Base-by-base conservation (phyloP, 2,329 filamentous ascomycete species). In the Sporothrix variecibatus region DNA sequence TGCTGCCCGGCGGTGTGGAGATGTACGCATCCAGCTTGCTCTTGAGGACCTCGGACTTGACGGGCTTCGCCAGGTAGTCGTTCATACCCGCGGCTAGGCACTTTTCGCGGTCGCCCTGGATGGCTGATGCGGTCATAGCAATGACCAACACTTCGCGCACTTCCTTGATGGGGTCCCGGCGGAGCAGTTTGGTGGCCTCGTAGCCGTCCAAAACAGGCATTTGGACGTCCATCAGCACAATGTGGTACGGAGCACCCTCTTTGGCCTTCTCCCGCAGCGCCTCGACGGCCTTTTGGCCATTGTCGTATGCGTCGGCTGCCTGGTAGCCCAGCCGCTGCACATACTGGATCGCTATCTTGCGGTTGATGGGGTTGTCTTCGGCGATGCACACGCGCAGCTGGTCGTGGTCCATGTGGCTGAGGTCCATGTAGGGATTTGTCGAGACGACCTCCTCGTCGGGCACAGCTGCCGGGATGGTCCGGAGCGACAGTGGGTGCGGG, bases 81-180 rank as follows among this genome's bases (percentile, higher is more conserved):
- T 98, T 97, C 95, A 98, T 98, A 62, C 95, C 95, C 0, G 94
- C 94, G 69, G 94, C 94, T n/a, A 98, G 85, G 78, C 95, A 98
- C 83, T 97, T 98, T 81, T 98, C 95, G 67, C 95, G 88, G 80
- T 98, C 95, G 23, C 95, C 95, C 80, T 96, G 93, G 75, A 98
- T 98, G 2, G 95, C 95, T 34, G 92, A 95, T 0, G 95, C 95
- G 0, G 95, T 98, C 95, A 98, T 98, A 72, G 95, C 95, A 78
- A 98, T 98, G 68, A 98, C 93, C n/a, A 98, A 86, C 1, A 97
- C 90, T 77, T 93, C 91, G 71, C 93, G 88, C 12, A 98, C 94
- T 8, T 89, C 88, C 49, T 94, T 91, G 74, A 94, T 88, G 0
- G 89, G 81, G 81, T 98, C 94, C 77, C 90, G 89, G 11, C 95